phyloP scores from a whole-genome alignment of 495 filamentous ascomycete species.

The Podospora conica region DNA sequence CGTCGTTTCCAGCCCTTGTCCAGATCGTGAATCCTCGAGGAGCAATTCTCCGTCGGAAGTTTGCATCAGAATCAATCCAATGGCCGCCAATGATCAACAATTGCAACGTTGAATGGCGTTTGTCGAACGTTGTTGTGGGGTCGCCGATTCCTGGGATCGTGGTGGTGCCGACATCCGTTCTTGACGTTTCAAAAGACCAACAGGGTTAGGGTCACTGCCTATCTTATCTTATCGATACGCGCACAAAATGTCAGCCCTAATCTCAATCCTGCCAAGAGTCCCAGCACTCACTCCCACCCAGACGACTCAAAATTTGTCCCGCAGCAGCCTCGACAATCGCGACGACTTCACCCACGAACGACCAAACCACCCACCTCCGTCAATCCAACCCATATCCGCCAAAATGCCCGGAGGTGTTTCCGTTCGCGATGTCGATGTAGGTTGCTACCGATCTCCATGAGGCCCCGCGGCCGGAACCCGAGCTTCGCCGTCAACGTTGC shows the following conservation, averaged over 20 bases:
- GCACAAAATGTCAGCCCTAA: constrained; percentile 7
- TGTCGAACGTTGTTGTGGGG: neutral
- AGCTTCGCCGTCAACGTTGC: constrained; percentile 24
- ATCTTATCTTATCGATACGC: neutral
- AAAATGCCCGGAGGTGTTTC: constrained; percentile 77
- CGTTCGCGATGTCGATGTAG: constrained; percentile 88
- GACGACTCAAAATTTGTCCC: constrained; percentile 19
- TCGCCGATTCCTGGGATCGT: neutral
- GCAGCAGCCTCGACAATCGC: constrained; percentile 10
- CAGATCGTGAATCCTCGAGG: neutral
- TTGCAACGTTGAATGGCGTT: neutral
- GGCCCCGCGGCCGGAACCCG: constrained; percentile 24
- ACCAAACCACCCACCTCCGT: constrained; percentile 17
- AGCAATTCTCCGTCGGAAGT: neutral
- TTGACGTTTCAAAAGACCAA: constrained; percentile 8
- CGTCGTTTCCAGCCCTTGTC: neutral
- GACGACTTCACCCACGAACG: constrained; percentile 21
- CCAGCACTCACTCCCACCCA: neutral
- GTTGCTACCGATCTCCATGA: constrained; percentile 37
- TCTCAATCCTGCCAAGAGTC: constrained; percentile 1
- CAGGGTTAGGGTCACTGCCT: constrained; percentile 6
- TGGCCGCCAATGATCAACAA: neutral
- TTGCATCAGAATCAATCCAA: neutral
- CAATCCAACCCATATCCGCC: constrained; percentile 39
- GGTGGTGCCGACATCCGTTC: neutral